These are phyloP conservation scores for Tuber aestivum DNA, from an alignment of 495 filamentous ascomycete genomes.

Conservation along the genomic window DNA sequence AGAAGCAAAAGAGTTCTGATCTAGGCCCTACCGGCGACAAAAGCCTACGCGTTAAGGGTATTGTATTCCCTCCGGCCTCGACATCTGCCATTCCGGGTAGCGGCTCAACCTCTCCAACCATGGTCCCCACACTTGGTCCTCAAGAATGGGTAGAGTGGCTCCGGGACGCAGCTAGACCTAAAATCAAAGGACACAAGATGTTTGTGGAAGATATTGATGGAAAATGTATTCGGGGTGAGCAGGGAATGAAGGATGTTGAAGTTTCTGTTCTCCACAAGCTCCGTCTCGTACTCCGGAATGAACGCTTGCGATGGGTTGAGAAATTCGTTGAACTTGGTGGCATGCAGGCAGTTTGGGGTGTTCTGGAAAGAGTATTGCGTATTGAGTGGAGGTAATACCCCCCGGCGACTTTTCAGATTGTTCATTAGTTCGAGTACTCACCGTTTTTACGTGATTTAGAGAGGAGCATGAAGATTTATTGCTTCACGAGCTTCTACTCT, in stretches of 20 bases:
- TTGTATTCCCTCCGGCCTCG: slow-evolving; percentile 46
- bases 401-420: not conserved
- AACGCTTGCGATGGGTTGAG: slow-evolving; percentile 92
- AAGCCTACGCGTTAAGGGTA: slow-evolving; percentile 47
- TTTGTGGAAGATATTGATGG: slow-evolving; percentile 36
- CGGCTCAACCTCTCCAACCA: slow-evolving; percentile 45
- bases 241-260: slow-evolving; percentile 60
- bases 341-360: slow-evolving; percentile 80
- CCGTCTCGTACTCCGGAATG: slow-evolving; percentile 80
- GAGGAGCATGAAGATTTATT: slow-evolving; percentile 95
- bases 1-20: slow-evolving; percentile 57
- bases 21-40: slow-evolving; percentile 48
- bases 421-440: slow-evolving; percentile 9
- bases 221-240: slow-evolving; percentile 27
- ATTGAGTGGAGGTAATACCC: slow-evolving; percentile 85
- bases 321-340: slow-evolving; percentile 80
- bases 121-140: slow-evolving; percentile 45
- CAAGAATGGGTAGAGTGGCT: slow-evolving; percentile 42
- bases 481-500: slow-evolving; percentile 85
- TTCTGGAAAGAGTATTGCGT: slow-evolving; percentile 83
- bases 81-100: slow-evolving; percentile 35
- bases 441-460: slow-evolving; percentile 46
- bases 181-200: slow-evolving; percentile 47
- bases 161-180: slow-evolving; percentile 49
- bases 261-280: slow-evolving; percentile 94